Conservation (phyloP, 192 early-diverging fungal genomes). For the Oehlia diaphana region DNA sequence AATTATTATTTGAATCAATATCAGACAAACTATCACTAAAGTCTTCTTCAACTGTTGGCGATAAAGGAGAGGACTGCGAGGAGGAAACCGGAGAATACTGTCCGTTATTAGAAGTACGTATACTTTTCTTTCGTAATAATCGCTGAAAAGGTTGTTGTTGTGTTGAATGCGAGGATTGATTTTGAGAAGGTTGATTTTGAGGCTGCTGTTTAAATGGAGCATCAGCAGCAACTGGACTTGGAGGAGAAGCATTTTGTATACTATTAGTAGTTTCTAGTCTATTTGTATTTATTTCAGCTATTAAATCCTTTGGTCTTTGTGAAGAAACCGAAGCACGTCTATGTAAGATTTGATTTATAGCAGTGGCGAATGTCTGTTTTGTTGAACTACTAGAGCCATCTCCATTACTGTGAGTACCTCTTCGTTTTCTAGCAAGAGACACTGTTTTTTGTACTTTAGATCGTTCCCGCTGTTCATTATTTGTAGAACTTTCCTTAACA, state of each 20-base stretch:
- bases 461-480: background rate
- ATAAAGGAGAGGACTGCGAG: background rate
- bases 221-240: background rate
- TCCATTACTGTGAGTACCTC: slow-evolving; percentile 5
- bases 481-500: background rate
- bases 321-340: slow-evolving; percentile 21
- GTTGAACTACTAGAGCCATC: background rate
- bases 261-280: background rate
- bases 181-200: background rate
- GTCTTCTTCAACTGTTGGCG: slow-evolving; percentile 19
- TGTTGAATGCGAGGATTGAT: background rate
- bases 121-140: background rate
- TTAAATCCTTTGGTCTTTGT: background rate
- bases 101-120: background rate
- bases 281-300: background rate
- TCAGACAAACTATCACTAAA: background rate
- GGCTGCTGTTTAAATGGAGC: background rate
- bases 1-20: background rate
- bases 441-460: background rate
- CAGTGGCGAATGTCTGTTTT: background rate
- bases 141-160: background rate
- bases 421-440: background rate
- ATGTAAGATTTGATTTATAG: slow-evolving; percentile 14
- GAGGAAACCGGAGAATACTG: slow-evolving; percentile 4
- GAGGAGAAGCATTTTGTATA: background rate